phyloP scores from a whole-genome alignment of 2,329 filamentous ascomycete genomes.

The Aspergillus eucalypticola region DNA sequence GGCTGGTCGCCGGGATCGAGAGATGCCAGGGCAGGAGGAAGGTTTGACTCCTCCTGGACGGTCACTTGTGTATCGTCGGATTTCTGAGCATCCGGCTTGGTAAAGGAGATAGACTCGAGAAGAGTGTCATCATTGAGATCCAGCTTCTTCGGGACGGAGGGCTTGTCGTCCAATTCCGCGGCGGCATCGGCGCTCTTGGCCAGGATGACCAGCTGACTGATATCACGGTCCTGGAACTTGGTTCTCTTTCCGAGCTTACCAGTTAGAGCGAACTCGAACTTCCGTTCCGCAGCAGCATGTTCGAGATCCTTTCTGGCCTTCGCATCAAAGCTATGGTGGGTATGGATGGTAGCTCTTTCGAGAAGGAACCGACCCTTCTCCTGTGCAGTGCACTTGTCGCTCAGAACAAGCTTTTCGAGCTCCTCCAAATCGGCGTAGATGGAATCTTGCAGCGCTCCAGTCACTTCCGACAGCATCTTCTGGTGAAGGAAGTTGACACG shows the following conservation, averaged over 20 bases:
- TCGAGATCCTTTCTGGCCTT: constrained; percentile 72
- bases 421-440: constrained; percentile 62
- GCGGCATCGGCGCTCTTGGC: constrained; percentile 67
- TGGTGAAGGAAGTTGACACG: constrained; percentile 74
- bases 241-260: constrained; percentile 74
- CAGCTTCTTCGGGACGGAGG: constrained; percentile 64
- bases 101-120: constrained; percentile 82
- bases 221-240: constrained; percentile 47
- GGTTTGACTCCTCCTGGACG: constrained; percentile 45
- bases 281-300: constrained; percentile 65
- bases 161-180: constrained; percentile 24
- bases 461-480: constrained; percentile 64
- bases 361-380: constrained; percentile 71
- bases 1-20: constrained; percentile 81
- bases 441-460: constrained; percentile 58
- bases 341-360: constrained; percentile 80
- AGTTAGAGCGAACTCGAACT: constrained; percentile 78
- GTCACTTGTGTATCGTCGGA: constrained; percentile 41
- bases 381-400: constrained; percentile 37
- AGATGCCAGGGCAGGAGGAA: constrained; percentile 64
- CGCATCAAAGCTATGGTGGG: constrained; percentile 77
- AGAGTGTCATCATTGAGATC: constrained; percentile 90
- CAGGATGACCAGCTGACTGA: constrained; percentile 86
- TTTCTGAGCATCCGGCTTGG: constrained; percentile 52
- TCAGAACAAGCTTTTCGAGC: constrained; percentile 47